A percentile compares a stretch with the other conserved stretches of the same genome.
phyloP scores from a whole-genome alignment of 169 alveolate species.

The Perkinsus marinus region DNA sequence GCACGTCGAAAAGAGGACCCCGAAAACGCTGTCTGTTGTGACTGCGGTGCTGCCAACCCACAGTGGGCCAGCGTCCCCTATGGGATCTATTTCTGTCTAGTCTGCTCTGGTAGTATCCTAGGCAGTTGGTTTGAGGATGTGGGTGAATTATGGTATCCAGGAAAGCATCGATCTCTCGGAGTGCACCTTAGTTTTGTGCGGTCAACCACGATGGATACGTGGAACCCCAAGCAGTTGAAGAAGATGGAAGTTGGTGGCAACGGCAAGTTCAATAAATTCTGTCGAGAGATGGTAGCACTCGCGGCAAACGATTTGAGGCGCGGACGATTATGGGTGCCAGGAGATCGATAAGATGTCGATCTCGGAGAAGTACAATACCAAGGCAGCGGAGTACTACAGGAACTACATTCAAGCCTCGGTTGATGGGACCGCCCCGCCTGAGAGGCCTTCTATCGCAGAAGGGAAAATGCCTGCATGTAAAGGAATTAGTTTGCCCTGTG shows the following conservation, averaged over 20 bases:
- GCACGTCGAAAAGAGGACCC: not conserved
- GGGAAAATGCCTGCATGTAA: not conserved
- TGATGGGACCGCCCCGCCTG: not conserved
- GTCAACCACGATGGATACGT: slow-evolving; percentile 73
- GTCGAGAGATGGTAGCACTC: slow-evolving; percentile 11
- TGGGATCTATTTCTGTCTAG: slow-evolving; percentile 85
- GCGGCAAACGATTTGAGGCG: not conserved
- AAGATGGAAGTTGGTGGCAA: slow-evolving; percentile 43
- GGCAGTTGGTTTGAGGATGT: not conserved
- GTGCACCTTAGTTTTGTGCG: slow-evolving; percentile 86
- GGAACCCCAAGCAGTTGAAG: slow-evolving; percentile 60
- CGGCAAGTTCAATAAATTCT: slow-evolving; percentile 18
- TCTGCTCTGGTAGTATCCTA: slow-evolving; percentile 72
- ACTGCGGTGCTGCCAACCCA: slow-evolving; percentile 85
- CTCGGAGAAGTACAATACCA: not conserved
- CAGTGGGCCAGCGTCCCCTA: slow-evolving; percentile 88
- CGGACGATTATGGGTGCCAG: not conserved
- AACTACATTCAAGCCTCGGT: not conserved
- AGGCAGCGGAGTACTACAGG: not conserved
- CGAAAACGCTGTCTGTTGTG: slow-evolving; percentile 70
- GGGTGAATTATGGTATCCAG: not conserved
- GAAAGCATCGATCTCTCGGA: slow-evolving; percentile 49
- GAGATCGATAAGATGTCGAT: not conserved
- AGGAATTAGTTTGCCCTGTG: not conserved
- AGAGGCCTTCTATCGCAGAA: not conserved